Conservation (phyloP, 2,329 filamentous ascomycete genomes). For the Chaetomiaceae sp. region DNA sequence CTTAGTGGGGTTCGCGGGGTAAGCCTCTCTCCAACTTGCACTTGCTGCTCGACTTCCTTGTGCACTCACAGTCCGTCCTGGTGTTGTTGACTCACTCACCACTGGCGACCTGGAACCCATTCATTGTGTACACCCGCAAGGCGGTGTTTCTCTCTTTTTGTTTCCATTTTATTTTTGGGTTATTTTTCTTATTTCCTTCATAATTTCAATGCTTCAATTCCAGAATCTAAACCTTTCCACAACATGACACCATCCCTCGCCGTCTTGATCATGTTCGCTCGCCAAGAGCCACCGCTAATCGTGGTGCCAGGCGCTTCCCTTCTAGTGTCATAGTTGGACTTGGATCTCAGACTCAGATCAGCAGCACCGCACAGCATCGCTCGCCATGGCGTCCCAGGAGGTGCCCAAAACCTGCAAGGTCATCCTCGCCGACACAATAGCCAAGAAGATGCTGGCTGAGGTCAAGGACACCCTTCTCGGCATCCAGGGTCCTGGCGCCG, state of each 20-base stretch:
- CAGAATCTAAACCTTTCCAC: too few species aligned
- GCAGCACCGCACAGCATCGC: neutral
- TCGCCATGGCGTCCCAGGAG: constrained; percentile 38
- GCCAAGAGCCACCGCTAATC: constrained; percentile 7
- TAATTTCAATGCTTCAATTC: neutral
- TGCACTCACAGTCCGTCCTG: neutral
- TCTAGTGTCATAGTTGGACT: too few species aligned
- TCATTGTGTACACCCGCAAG: too few species aligned
- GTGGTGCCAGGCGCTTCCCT: neutral
- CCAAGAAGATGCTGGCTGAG: constrained; percentile 73
- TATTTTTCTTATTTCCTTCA: too few species aligned
- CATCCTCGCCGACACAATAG: constrained; percentile 80
- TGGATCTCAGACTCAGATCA: too few species aligned
- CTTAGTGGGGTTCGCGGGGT: neutral
- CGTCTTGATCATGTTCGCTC: too few species aligned
- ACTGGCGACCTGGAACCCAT: too few species aligned
- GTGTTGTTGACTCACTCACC: neutral
- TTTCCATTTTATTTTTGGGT: too few species aligned
- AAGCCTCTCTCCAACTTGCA: neutral
- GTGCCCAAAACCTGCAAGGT: constrained; percentile 80
- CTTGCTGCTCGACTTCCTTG: neutral
- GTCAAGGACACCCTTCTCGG: constrained; percentile 70
- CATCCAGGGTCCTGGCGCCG: constrained; percentile 52
- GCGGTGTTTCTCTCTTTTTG: too few species aligned
- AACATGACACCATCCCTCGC: too few species aligned